phyloP scores from a whole-genome alignment of 768 basidiomycete genomes.

The Lyophyllum shimeji region DNA sequence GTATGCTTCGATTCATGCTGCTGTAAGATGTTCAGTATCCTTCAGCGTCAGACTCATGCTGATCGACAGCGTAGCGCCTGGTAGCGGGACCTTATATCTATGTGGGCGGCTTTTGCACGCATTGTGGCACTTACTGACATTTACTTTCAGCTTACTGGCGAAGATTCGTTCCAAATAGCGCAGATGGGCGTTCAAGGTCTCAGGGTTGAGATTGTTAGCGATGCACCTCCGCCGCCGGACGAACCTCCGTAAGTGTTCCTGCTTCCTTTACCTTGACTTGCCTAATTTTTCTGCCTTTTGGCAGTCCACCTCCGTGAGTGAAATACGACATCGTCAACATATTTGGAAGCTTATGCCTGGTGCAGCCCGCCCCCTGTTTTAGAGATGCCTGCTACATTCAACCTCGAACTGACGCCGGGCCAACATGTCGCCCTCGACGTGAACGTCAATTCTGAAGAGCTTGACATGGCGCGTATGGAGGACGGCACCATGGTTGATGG shows the following conservation, averaged over 20 bases:
- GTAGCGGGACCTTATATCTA: conserved; percentile 85
- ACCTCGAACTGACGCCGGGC: conserved; percentile 75
- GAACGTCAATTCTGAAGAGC: conserved; percentile 74
- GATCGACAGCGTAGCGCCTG: conserved; percentile 49
- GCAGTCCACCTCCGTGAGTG: conserved; percentile 49
- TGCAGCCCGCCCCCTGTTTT: conserved; percentile 65
- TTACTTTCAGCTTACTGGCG: conserved; percentile 62
- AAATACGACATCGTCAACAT: neutral
- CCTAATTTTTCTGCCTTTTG: conserved; percentile 12
- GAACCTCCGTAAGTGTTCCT: conserved; percentile 69
- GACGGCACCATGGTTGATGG: conserved; percentile 86
- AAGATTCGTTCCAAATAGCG: conserved; percentile 91
- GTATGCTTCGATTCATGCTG: conserved; percentile 81
- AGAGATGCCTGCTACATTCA: conserved; percentile 87
- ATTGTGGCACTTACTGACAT: conserved; percentile 6
- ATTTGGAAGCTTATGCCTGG: neutral
- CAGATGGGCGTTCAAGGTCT: conserved; percentile 78
- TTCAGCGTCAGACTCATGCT: neutral
- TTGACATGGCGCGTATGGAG: conserved; percentile 91
- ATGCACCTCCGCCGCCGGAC: conserved; percentile 82
- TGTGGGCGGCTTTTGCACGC: conserved; percentile 40
- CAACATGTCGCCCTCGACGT: conserved; percentile 82
- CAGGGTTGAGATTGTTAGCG: conserved; percentile 83
- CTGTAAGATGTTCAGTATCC: conserved; percentile 40
- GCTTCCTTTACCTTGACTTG: conserved; percentile 19